Conservation (phyloP, 352 stramenopile species). For the Paralagenidium karlingii region DNA sequence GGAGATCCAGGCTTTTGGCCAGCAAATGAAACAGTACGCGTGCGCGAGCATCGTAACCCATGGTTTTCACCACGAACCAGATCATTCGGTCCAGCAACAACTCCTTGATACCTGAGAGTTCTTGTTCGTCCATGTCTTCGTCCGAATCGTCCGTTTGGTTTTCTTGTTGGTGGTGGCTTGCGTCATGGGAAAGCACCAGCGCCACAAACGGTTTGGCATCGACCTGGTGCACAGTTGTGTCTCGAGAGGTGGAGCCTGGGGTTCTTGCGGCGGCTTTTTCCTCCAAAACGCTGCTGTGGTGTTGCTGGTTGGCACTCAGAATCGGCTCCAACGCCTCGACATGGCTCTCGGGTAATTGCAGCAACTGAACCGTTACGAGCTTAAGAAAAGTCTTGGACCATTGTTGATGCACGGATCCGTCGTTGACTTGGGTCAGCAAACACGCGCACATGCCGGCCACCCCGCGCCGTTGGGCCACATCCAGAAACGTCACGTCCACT, state of each 20-base stretch:
- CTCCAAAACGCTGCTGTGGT: no score
- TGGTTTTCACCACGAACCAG: slow-evolving; percentile 66
- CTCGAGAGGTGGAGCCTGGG: background rate
- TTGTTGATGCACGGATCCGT: slow-evolving; percentile 31
- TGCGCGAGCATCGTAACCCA: slow-evolving; percentile 63
- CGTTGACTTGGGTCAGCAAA: slow-evolving; percentile 44
- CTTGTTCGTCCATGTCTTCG: slow-evolving; percentile 13
- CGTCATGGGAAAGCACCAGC: slow-evolving; percentile 21
- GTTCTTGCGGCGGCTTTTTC: slow-evolving; percentile 11
- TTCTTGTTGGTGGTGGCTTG: background rate
- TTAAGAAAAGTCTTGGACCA: slow-evolving; percentile 60
- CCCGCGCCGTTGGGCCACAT: no score
- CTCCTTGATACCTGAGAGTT: slow-evolving; percentile 26
- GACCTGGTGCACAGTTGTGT: slow-evolving; percentile 10
- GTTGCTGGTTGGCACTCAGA: slow-evolving; percentile 20
- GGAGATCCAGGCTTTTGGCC: slow-evolving; percentile 27
- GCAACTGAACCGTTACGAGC: slow-evolving; percentile 46
- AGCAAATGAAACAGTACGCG: slow-evolving; percentile 41
- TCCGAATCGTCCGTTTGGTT: background rate
- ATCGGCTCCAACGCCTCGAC: slow-evolving; percentile 64
- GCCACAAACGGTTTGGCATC: slow-evolving; percentile 49
- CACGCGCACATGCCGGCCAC: slow-evolving; percentile 55
- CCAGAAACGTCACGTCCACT: no score
- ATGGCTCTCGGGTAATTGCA: slow-evolving; percentile 30
- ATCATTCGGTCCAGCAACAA: no score